Percentiles rank a stretch among this genome's conserved stretches.
phyloP scores from a whole-genome alignment of 2,329 filamentous ascomycete genomes.

The Pseudogymnoascus pannorum region DNA sequence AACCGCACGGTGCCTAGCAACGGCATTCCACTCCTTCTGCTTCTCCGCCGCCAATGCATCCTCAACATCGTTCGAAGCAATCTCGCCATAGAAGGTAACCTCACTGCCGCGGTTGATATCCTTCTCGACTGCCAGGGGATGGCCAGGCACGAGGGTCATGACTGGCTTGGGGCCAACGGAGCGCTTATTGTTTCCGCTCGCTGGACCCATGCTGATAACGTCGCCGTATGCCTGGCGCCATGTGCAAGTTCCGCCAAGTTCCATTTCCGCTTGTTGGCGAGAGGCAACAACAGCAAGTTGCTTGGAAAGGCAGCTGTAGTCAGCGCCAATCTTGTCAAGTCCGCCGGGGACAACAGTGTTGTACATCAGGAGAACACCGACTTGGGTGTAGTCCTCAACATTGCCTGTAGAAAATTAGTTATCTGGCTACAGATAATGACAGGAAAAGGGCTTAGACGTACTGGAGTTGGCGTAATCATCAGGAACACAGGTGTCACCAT shows the following conservation, averaged over 20 bases:
- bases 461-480: conserved; percentile 19
- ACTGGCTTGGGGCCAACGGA: not conserved
- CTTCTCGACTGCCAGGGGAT: not conserved
- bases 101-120: not conserved
- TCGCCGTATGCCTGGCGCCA: not conserved
- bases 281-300: conserved; percentile 11
- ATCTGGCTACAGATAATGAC: conserved; percentile 2
- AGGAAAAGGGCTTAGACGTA: conserved; percentile 16
- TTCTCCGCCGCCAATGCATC: not conserved
- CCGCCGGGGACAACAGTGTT: conserved; percentile 26
- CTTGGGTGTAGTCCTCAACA: conserved; percentile 26
- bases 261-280: not conserved
- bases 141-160: not conserved
- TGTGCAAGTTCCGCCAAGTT: not conserved
- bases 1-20: not conserved
- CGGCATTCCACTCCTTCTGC: not conserved
- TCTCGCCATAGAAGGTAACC: not conserved
- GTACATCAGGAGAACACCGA: conserved; percentile 21
- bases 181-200: conserved; percentile 1
- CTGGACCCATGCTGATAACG: not conserved
- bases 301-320: conserved; percentile 22
- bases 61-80: not conserved
- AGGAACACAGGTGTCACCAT: conserved; percentile 6
- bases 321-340: conserved; percentile 20
- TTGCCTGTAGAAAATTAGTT: conserved; percentile 20